Evolutionary conservation across 306 rosid species (phyloP), one percentile per base, ranked within the genome.

Genomic region (Begonia masoniana): DNA sequence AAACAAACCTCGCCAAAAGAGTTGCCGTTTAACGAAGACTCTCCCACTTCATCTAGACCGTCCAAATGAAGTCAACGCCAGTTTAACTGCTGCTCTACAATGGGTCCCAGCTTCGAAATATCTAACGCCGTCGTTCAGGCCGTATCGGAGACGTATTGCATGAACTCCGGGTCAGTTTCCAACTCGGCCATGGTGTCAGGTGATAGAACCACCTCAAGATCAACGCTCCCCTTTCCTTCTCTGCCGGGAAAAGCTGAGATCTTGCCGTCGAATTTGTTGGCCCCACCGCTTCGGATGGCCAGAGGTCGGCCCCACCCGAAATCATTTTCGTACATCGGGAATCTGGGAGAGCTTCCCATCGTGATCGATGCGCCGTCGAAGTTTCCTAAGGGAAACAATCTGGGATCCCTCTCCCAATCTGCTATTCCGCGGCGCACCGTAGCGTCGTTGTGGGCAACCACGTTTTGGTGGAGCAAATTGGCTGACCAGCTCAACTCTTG

Each of bases 141-240:
- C 1, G 39, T 7, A 31, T 31, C 39, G 1, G 49, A 45, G 13
- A 45, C 15, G 49, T 45, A 45, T n/a, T 45, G 49, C n/a, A 10
- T 45, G 49, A 45, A 45, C 49, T 45, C 49, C 15, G 13, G 49
- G 15, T 45, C 49, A 45, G 49, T n/a, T 45, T 45, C 49, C 13
- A 45, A 4, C 49, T 4, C 49, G 4, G 49, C 49, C 49, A 45
- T 45, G 15, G 49, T 45, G 0, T 45, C 49, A 4, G 49, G 49
- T 5, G 49, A 11, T n/a, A 45, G 15, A 45, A 45, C 49, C 3
- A 45, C 49, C 14, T 45, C 49, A 45, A 45, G 49, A 12, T 45
- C 49, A 45, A 45, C 49, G 49, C 49, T 45, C 49, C 49, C 49
- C 13, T 45, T 45, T 45, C 49, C 49, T 45, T 45, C 49, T n/a